Evolutionary conservation across 345 rosid genomes (phyloP), one percentile per base, ranked within the genome.

Genomic region (Aquilaria malaccensis): DNA sequence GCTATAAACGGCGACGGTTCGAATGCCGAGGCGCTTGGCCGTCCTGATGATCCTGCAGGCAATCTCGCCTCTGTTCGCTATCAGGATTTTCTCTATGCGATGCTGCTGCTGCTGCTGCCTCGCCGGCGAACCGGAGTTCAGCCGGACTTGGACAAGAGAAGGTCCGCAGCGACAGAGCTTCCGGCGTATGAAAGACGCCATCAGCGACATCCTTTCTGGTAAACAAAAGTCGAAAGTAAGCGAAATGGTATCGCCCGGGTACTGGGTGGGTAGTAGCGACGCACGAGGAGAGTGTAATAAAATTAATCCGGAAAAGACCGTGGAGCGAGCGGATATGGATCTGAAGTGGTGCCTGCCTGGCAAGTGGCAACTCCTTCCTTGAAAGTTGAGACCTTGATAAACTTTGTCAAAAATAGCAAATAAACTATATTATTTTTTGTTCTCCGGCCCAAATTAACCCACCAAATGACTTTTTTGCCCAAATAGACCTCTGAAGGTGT

Each of bases 31-130:
- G 10, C 95, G 81, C 77, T 83, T 83, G 11, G 96, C 90, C 5
- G 96, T 89, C 79, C 80, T 79, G 79, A 80, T 78, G 69, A 93
- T 79, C 75, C 96, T 72, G 76, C 96, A 87, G 64, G 97, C 96
- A 31, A 85, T 87, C 69, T 87, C 92, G 33, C 97, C 98, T 70
- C 92, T 76, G 76, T 93, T 89, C 32, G 90, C 97, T 47, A 84
- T 83, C 58, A 93, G 56, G 58, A 93, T 67, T 71, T 85, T 93
- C 73, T 93, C 96, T 47, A 93, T 79, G 41, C 75, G 79, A n/a
- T 15, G 74, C 53, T 72, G 77, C 29, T 31, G 59, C 22, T 13
- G 61, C 60, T 56, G 52, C 46, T 4, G 7, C 0, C 54, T 51
- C 48, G 67, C 66, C 9, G 66, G 51, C 7, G 80, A 63, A 6